These are phyloP conservation scores for Acanthamoeba triangularis DNA, from an alignment of 208 protist species.

Conservation along the genomic window DNA sequence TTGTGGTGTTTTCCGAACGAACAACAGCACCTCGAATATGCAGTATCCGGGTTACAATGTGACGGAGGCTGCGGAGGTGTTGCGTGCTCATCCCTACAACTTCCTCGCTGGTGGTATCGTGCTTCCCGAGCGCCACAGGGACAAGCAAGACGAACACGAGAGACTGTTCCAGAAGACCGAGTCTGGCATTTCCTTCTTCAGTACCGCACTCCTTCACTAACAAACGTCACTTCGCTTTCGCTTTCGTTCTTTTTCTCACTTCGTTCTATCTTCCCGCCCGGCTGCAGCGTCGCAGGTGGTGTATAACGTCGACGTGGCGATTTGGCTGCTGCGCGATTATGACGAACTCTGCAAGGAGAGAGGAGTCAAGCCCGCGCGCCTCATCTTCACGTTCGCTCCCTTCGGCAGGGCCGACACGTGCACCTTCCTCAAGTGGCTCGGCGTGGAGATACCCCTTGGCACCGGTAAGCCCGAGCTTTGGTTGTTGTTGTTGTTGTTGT, in stretches of 20 bases:
- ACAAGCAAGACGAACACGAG: conserved; percentile 53
- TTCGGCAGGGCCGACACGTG: conserved; percentile 35
- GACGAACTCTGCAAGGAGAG: conserved; percentile 61
- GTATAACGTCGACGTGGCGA: conserved; percentile 48
- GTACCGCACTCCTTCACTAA: neutral
- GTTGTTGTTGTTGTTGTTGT: too few relatives aligned
- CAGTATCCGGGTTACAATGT: conserved; percentile 55
- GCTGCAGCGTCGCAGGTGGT: conserved; percentile 43
- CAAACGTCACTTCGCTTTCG: too few relatives aligned
- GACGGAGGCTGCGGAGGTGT: conserved; percentile 21
- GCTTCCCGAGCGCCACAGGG: conserved; percentile 30
- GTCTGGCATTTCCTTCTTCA: conserved; percentile 49
- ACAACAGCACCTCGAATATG: neutral
- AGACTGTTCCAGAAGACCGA: conserved; percentile 44
- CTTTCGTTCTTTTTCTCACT: neutral
- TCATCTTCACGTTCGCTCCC: conserved; percentile 50
- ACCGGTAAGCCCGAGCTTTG: neutral
- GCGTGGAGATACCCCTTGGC: conserved; percentile 25
- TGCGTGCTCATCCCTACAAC: conserved; percentile 7
- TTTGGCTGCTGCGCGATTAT: conserved; percentile 38
- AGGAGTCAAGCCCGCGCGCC: conserved; percentile 8
- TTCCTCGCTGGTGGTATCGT: conserved; percentile 9
- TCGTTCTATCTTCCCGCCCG: neutral
- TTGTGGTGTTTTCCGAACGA: neutral
- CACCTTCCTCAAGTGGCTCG: conserved; percentile 62